Base-by-base conservation (phyloP, 1,284 basidiomycete species). In the Volvariella volvacea region DNA sequence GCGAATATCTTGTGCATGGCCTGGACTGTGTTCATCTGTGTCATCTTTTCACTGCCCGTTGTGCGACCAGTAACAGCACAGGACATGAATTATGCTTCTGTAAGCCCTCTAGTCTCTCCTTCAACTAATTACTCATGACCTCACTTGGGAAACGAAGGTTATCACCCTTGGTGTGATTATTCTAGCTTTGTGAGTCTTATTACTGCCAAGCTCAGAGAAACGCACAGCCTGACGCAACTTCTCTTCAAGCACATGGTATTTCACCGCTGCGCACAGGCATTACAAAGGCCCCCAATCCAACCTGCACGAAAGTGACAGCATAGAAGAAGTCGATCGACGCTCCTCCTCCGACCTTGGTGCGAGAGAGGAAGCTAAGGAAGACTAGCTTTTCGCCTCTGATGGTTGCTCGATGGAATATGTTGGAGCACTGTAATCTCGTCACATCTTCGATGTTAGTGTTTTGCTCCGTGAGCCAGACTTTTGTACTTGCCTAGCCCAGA, bases 21-120 rank as follows among this genome's bases (percentile, higher is more conserved):
- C 20, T 88, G 83, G 84, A 83, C 81, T 39, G 48, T 76, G 19
- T 86, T 88, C 59, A 71, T 87, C 28, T 75, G 70, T 42, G 73
- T 87, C 22, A 74, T 88, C 49, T 86, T 88, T 62, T 80, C 83
- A 17, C 64, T 91, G 38, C 88, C 88, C 1, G 87, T 80, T 2
- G 56, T 75, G 33, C 55, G 71, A n/a, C 88, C 88, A 7, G 83
- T 90, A 17, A 86, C 79, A 8, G 56, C 65, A 17, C 57, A 68
- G 22, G 88, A 83, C 52, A 89, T 91, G 87, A 90, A 90, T 58
- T 90, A 89, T 58, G 79, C 84, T 30, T 73, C 80, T 22, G 61
- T 71, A 49, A 53, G 68, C 57, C 43, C 12, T 44, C 40, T 30
- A 7, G 14, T 41, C 15, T 28, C 25, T 20, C 20, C 30, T 17